Base-by-base conservation (phyloP, 2,329 filamentous ascomycete genomes). In the Biscogniauxia mediterranea region DNA sequence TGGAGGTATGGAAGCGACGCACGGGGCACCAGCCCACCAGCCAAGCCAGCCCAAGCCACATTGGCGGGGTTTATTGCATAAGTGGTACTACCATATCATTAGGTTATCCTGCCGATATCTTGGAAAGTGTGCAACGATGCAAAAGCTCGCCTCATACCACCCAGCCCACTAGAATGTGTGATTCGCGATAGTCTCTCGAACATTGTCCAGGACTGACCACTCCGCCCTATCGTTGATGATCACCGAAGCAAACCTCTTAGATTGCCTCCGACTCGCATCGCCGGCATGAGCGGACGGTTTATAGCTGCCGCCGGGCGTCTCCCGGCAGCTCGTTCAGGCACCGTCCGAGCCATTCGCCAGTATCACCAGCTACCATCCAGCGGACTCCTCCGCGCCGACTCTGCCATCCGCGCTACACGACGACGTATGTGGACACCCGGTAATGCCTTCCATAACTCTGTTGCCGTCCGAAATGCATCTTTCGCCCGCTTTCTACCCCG, bases 391-490 rank as follows among this genome's bases (percentile, higher is more conserved):
- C 83, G 87, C 69, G 82, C 87, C 66, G 85, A 91, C 77, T 82
- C 84, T 64, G 80, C 84, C 68, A 80, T 87, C 68, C 83, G 87
- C 71, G 79, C 83, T 73, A 80, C 85, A 71, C 79, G 85, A 74
- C 81, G 83, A 59, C 85, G 89, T 64, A 83, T 88, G 75, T 95
- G 91, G 89, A 89, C 91, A n/a, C 81, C 88, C 13, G 90, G 90
- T 56, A 95, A 92, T 71, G 85, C 89, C 21, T 92, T 97, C 68
- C 93, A 97, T 77, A 96, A 97, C 80, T 84, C 85, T 46, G 86
- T 89, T 54, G 79, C 81, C 54, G 81, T 83, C 9, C 83, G 87
- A 60, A 89, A 88, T 74, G 86, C 82, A 23, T 89, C 86, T 6
- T 89, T 89, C 69, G 83, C 78, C 52, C 81, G 87, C 55, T 81